Conservation (phyloP, 148 eudicot genomes). For the Cornus controversa region DNA sequence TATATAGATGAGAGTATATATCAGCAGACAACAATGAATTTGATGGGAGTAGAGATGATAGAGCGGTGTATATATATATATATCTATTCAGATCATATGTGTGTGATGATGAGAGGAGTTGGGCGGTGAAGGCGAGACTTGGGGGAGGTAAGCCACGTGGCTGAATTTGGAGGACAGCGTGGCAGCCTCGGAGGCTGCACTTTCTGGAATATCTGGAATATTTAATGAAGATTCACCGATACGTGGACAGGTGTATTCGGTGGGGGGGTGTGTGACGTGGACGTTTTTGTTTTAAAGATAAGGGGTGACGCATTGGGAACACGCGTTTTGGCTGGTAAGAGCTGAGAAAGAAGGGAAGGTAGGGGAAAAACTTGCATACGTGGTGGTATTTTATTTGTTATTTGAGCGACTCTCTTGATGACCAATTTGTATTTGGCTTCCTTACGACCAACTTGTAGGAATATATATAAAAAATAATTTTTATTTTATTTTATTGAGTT, state of each 20-base stretch:
- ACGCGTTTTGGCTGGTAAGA: too few relatives aligned
- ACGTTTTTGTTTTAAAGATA: background rate
- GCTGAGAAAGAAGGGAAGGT: too few relatives aligned
- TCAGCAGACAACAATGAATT: background rate
- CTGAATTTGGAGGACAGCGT: background rate
- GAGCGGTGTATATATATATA: background rate
- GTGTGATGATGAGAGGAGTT: background rate
- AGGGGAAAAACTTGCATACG: background rate
- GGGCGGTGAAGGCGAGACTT: conserved; percentile 18
- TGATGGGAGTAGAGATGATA: conserved; percentile 7
- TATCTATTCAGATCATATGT: background rate
- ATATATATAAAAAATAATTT: too few relatives aligned
- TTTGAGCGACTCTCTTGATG: background rate
- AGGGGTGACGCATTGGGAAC: background rate
- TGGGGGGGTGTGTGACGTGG: too few relatives aligned
- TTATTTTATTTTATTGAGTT: too few relatives aligned
- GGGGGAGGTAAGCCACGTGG: conserved; percentile 31
- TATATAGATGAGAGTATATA: background rate
- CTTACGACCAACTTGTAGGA: background rate
- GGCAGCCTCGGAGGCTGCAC: background rate
- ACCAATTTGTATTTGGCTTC: background rate
- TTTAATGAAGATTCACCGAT: too few relatives aligned
- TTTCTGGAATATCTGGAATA: too few relatives aligned
- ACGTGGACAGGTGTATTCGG: background rate
- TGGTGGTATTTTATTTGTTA: background rate